Percentiles rank a stretch among this genome's conserved stretches.
phyloP scores from a whole-genome alignment of 176 grass and related monocot genomes.

The Bromus sterilis region DNA sequence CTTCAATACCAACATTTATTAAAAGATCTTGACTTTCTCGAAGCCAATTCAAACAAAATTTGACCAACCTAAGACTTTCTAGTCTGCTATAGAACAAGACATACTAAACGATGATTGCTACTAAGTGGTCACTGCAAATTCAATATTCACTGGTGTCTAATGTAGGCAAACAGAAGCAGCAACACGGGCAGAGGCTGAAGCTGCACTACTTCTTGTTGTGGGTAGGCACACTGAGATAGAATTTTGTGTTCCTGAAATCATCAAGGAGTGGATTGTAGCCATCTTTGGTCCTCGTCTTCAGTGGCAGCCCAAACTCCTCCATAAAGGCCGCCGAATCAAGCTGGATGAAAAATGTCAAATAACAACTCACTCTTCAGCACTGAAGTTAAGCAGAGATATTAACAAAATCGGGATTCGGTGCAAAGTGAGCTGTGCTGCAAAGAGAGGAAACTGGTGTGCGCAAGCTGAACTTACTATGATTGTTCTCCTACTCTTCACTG shows the following conservation, averaged over 20 bases:
- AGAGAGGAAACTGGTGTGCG: not conserved
- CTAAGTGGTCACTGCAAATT: not conserved
- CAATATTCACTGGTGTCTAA: not conserved
- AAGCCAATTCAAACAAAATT: not conserved
- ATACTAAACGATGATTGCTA: no score
- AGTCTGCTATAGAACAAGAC: not conserved
- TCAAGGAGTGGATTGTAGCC: slow-evolving; percentile 90
- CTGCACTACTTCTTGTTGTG: slow-evolving; percentile 51
- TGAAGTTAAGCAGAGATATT: not conserved
- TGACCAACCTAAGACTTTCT: not conserved
- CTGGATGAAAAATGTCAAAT: slow-evolving; percentile 28
- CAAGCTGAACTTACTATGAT: slow-evolving; percentile 65
- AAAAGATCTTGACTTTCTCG: not conserved
- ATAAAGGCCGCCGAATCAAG: slow-evolving; percentile 78
- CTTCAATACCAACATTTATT: not conserved
- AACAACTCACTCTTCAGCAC: slow-evolving; percentile 2
- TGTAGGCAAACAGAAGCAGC: not conserved
- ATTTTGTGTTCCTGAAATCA: slow-evolving; percentile 94
- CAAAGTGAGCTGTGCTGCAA: not conserved
- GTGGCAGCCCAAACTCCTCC: slow-evolving; percentile 89
- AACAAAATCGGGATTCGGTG: not conserved
- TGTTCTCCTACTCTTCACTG: slow-evolving; percentile 73
- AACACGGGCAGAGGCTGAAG: not conserved
- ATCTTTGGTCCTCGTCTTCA: slow-evolving; percentile 87
- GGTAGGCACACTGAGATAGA: slow-evolving; percentile 87